Conservation (phyloP, 257 asterid species). For the Scutellaria barbata region DNA sequence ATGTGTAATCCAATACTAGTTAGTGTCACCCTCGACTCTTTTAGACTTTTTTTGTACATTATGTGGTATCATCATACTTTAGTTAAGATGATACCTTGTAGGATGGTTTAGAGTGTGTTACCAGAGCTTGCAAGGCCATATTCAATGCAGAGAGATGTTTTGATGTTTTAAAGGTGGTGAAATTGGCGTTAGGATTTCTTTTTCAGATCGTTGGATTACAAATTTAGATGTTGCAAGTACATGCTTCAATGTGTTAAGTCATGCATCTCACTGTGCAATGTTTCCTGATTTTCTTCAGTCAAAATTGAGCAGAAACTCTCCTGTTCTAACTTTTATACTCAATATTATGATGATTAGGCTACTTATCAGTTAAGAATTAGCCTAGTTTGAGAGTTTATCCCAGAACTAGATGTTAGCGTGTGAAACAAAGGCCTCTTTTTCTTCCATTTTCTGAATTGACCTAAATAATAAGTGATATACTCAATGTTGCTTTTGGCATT, state of each 20-base stretch:
- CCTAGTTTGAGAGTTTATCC: constrained; percentile 1
- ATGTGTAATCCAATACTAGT: background rate
- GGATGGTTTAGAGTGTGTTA: constrained; percentile 1
- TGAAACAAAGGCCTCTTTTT: background rate
- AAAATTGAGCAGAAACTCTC: background rate
- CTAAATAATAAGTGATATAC: background rate
- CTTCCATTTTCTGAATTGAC: background rate
- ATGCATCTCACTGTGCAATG: background rate
- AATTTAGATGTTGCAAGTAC: constrained; percentile 15
- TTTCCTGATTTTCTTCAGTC: background rate
- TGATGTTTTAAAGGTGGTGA: background rate
- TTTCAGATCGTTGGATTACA: background rate
- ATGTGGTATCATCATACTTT: background rate
- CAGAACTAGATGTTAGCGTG: constrained; percentile 3
- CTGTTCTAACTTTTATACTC: background rate
- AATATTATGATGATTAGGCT: background rate
- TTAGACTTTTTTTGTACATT: background rate
- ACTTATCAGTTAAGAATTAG: background rate
- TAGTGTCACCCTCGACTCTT: constrained; percentile 2
- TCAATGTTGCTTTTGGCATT: constrained; percentile 10
- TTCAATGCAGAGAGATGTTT: background rate
- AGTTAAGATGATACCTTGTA: background rate
- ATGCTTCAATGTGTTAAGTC: background rate
- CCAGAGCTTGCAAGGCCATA: background rate
- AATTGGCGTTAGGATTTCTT: background rate